phyloP scores from a whole-genome alignment of 805 yeast species.

The Lachancea cidri region DNA sequence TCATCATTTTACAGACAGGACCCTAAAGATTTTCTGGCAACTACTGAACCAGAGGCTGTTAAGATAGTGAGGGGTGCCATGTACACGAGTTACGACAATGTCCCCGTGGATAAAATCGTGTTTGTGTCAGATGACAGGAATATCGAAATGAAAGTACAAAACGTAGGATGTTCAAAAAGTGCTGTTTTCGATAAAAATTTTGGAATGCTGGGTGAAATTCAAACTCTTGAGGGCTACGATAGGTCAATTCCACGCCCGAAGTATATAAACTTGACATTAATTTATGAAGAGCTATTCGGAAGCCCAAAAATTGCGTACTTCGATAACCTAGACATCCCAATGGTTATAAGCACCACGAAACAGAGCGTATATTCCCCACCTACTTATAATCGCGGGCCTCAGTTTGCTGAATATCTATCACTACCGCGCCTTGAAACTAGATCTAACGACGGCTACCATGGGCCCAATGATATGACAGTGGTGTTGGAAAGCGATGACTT shows the following conservation, averaged over 20 bases:
- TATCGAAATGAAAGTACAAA: background rate
- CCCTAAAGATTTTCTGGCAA: background rate
- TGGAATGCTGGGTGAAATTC: conserved; percentile 1
- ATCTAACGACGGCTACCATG: background rate
- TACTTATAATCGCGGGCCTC: background rate
- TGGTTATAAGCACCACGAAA: background rate
- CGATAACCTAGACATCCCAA: background rate
- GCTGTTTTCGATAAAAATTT: conserved; percentile 2
- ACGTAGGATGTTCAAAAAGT: background rate
- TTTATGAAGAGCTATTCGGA: background rate
- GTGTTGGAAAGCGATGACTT: conserved; percentile 3
- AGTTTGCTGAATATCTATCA: background rate
- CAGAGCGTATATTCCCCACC: background rate
- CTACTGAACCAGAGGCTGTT: background rate
- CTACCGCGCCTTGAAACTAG: conserved; percentile 6
- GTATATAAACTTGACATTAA: background rate
- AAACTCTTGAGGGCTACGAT: background rate
- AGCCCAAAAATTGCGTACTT: background rate
- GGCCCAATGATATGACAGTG: conserved; percentile 2
- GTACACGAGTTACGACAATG: background rate
- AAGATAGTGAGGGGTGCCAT: background rate
- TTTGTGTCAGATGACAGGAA: background rate
- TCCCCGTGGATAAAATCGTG: conserved; percentile 2
- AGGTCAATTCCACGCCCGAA: background rate
- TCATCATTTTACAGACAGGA: background rate